These are phyloP conservation scores for Naganishia kalamii DNA, from an alignment of 768 basidiomycete species.

Conservation along the genomic window DNA sequence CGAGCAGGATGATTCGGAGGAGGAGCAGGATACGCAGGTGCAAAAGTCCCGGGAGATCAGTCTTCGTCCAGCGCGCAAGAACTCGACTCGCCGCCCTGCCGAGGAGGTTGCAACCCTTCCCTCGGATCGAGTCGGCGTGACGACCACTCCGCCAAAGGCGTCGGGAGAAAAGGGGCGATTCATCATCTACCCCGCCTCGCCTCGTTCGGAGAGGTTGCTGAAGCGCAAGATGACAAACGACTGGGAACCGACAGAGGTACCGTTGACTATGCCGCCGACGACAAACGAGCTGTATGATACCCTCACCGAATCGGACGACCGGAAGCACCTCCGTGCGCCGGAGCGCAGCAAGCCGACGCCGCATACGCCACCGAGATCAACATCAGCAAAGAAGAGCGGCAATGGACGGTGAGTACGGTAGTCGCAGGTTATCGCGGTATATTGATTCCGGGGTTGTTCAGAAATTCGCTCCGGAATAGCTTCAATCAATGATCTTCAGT, in stretches of 20 bases:
- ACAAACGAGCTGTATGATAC: no score
- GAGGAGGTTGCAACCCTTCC: no score
- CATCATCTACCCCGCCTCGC: neutral
- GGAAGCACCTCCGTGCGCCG: no score
- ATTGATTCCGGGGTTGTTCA: neutral
- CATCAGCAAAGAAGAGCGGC: neutral
- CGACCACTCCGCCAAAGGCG: neutral
- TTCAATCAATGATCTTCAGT: neutral
- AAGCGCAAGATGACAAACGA: neutral
- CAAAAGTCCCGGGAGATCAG: conserved; percentile 6
- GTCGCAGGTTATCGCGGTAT: no score
- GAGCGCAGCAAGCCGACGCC: no score
- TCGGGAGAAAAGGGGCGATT: neutral
- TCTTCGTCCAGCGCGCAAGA: neutral
- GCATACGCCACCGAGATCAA: neutral
- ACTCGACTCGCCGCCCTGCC: neutral
- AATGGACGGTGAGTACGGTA: neutral
- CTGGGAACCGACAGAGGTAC: neutral
- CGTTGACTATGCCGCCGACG: no score
- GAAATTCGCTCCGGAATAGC: neutral
- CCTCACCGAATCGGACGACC: no score
- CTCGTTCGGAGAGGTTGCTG: neutral
- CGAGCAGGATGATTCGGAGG: neutral
- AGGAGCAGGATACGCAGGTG: conserved; percentile 10
- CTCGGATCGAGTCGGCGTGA: no score